These are phyloP conservation scores for Mycena filopes DNA, from an alignment of 768 basidiomycete species.

Conservation along the genomic window DNA sequence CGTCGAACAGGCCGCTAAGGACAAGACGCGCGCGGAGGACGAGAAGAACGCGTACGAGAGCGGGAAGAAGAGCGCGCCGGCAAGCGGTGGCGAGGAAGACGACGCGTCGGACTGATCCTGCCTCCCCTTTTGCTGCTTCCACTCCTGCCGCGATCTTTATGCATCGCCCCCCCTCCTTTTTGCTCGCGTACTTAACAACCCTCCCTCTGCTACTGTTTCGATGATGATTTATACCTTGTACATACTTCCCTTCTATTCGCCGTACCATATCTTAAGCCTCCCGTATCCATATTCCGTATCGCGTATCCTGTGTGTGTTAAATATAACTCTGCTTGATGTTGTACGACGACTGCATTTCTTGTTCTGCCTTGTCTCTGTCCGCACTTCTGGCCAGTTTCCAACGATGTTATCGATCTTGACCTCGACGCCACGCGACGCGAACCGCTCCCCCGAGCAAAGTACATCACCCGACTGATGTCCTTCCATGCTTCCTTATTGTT, in stretches of 20 bases:
- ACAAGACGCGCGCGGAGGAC: conserved; percentile 88
- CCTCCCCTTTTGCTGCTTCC: neutral
- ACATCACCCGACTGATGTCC: neutral
- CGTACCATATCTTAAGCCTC: conserved; percentile 17
- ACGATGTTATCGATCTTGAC: no score
- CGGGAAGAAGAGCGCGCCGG: conserved; percentile 40
- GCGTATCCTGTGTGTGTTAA: conserved; percentile 14
- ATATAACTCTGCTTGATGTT: conserved; percentile 27
- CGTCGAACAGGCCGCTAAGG: conserved; percentile 83
- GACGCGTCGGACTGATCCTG: conserved; percentile 43
- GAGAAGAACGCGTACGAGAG: conserved; percentile 71
- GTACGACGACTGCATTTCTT: no score
- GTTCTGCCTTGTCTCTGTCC: no score
- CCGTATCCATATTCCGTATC: no score
- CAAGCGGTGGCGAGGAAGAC: conserved; percentile 46
- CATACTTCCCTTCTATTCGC: conserved; percentile 15
- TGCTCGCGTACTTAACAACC: no score
- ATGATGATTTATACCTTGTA: conserved; percentile 12
- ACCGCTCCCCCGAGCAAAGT: neutral
- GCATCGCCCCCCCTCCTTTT: conserved; percentile 6
- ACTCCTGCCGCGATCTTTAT: conserved; percentile 18
- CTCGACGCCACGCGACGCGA: no score
- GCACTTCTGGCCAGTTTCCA: no score
- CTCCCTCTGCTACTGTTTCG: neutral
- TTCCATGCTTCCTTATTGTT: no score